phyloP scores from a whole-genome alignment of 371 early-diverging fungal genomes.

The Mucor circinelloides region DNA sequence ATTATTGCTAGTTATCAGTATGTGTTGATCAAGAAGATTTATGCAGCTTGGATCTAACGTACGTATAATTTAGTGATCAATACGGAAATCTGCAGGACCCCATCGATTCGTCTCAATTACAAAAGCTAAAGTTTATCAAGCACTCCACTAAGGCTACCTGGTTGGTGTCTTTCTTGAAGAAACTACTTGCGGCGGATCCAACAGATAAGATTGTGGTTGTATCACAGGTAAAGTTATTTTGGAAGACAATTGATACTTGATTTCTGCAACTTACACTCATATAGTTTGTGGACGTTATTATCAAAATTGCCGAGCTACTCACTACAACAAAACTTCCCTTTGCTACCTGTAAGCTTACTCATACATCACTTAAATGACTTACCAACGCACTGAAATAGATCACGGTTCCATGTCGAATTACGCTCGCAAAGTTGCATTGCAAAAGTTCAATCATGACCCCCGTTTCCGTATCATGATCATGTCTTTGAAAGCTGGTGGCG shows the following conservation, averaged over 20 bases:
- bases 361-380: background rate
- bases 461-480: slow-evolving; percentile 37
- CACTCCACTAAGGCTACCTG: slow-evolving; percentile 44
- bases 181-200: slow-evolving; percentile 7
- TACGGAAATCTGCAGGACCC: slow-evolving; percentile 23
- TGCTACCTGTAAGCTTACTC: slow-evolving; percentile 27
- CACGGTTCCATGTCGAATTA: slow-evolving; percentile 35
- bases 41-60: background rate
- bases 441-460: slow-evolving; percentile 36
- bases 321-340: slow-evolving; percentile 17
- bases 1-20: slow-evolving; percentile 46
- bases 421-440: slow-evolving; percentile 23
- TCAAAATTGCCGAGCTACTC: slow-evolving; percentile 28
- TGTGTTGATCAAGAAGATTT: background rate
- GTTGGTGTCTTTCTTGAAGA: slow-evolving; percentile 30
- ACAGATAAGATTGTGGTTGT: slow-evolving; percentile 46
- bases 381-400: slow-evolving; percentile 13
- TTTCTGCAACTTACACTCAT: background rate
- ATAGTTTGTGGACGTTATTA: slow-evolving; percentile 40
- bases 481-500: slow-evolving; percentile 49
- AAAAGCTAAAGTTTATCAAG: slow-evolving; percentile 27
- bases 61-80: slow-evolving; percentile 29
- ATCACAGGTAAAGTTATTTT: slow-evolving; percentile 28
- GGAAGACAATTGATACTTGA: background rate
- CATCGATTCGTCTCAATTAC: slow-evolving; percentile 34